Base-by-base conservation (phyloP, 148 eudicot species). In the Dysphania ambrosioides region DNA sequence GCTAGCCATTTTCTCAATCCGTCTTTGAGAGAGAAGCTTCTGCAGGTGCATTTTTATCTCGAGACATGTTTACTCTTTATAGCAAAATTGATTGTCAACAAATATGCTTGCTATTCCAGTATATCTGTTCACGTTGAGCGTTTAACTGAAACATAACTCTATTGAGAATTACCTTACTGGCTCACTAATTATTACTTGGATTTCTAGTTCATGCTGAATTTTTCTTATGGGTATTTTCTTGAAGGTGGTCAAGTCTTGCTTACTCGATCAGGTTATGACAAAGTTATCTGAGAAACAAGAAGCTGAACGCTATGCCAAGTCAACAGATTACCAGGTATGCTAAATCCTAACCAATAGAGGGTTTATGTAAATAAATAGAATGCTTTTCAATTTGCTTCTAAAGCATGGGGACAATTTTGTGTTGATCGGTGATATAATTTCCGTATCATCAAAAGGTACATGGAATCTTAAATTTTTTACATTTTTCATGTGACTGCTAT, bases 251-350 rank as follows among this genome's bases (percentile, higher is more conserved):
- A 66, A 68, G 62, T 76, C 73, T 29, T 62, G 55, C 47, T 76
- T 76, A 40, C 62, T 80, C n/a, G 83, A 80, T 49, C 83, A 66
- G 61, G 79, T 74, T 59, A 40, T 59, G 5, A n/a, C 77, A 72
- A 72, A 60, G 68, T 73, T 80, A 51, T 58, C 69, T 31, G 79
- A 76, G 58, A 80, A 76, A 72, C 62, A 76, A 29, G 69, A 30
- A 76, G 83, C 79, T 72, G 83, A 80, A 75, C 68, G 47, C 58
- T 23, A 27, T 60, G 77, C 69, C 69, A 59, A 73, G 70, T 72
- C 79, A 76, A 51, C 83, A 15, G 83, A 80, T 72, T 76, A 66
- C 53, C 83, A 80, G 83, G 83, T 80, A 80, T 16, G 23, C 29
- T 40, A 69, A 47, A n/a, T 36, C 9, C 21, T 23, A 1, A 23